Evolutionary conservation across 805 yeast species (phyloP), one percentile per base, ranked within the genome.

Genomic region (Schizosaccharomyces cryophilus): DNA sequence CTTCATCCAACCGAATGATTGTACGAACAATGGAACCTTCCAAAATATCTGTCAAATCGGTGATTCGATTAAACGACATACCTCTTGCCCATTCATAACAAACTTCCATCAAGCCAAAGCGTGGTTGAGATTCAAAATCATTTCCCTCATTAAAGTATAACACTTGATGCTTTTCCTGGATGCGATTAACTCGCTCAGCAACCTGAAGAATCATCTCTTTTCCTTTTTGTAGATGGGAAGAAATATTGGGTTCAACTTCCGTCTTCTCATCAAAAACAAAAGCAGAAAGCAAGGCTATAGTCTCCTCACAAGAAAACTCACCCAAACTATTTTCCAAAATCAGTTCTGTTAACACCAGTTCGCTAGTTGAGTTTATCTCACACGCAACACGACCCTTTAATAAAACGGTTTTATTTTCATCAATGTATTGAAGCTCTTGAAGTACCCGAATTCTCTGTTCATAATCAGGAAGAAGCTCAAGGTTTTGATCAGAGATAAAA

Each of bases 1-100:
- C 81, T 72, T 93, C 98, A 72, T 93, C 98, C 62, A 93, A 73
- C 66, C 96, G 78, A 1, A 95, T 87, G 58, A 93, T 90, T 4
- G 93, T 97, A 68, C 98, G 79, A 26, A 93, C 98, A 68, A 93
- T 93, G 0, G 95, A 86, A 54, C 99, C 99, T 72, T 93, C 98
- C 45, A 87, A 89, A 67, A 89, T 95, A 21, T 81, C 82, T 62
- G 95, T 86, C 64, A 87, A 77, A 63, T 80, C 83, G 84, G 89
- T 93, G 65, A 93, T 90, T 62, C 87, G 94, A 65, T 84, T 84
- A 74, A 93, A 93, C 0, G 94, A 78, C 76, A 83, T 78, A 1
- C 98, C 99, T 65, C 94, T 77, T 0, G 97, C 96, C 99, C 99
- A 93, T 72, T 93, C 96, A 70, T 90, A 93, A 4, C 90, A 95